A percentile compares a stretch with the other conserved stretches of the same genome.
Conservation (phyloP, 1,284 basidiomycete genomes). For the Fereydounia khargensis region DNA sequence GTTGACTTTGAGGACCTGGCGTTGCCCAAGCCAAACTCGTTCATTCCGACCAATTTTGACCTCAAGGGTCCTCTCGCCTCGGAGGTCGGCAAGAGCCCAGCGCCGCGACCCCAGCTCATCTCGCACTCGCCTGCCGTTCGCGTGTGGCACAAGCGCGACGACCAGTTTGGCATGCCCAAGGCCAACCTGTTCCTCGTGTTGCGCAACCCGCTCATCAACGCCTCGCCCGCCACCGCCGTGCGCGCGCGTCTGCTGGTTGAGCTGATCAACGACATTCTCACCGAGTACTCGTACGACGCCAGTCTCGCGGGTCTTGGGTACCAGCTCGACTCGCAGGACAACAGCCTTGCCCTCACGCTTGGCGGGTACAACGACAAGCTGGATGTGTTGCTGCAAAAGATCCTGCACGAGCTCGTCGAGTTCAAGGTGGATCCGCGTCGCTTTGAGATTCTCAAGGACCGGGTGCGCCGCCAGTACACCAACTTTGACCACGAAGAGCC, state of each 20-base stretch:
- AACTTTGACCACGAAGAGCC: conserved; percentile 87
- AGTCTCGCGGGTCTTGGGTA: conserved; percentile 86
- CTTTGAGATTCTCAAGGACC: conserved; percentile 80
- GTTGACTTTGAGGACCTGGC: conserved; percentile 46
- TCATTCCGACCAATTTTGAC: conserved; percentile 52
- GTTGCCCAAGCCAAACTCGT: conserved; percentile 52
- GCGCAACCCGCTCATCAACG: conserved; percentile 56
- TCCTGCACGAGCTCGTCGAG: conserved; percentile 71
- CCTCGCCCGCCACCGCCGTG: conserved; percentile 49
- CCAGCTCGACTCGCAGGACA: conserved; percentile 67
- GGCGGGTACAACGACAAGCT: conserved; percentile 95
- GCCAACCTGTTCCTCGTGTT: conserved; percentile 53
- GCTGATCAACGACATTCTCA: conserved; percentile 81
- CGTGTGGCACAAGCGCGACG: conserved; percentile 57
- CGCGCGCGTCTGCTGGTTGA: conserved; percentile 73
- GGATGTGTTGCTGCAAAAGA: conserved; percentile 70
- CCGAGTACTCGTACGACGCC: conserved; percentile 90
- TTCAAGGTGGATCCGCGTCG: conserved; percentile 72
- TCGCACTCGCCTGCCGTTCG: conserved; percentile 40
- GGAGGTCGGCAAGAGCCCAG: conserved; percentile 26
- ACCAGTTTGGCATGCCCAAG: conserved; percentile 55
- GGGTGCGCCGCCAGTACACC: conserved; percentile 60
- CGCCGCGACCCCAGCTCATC: conserved; percentile 47
- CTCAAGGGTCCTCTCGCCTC: conserved; percentile 24
- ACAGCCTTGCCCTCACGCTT: conserved; percentile 71